Percentiles rank a stretch among this genome's conserved stretches.
phyloP scores from a whole-genome alignment of 805 yeast species.

The Wickerhamomyces tratensis region DNA sequence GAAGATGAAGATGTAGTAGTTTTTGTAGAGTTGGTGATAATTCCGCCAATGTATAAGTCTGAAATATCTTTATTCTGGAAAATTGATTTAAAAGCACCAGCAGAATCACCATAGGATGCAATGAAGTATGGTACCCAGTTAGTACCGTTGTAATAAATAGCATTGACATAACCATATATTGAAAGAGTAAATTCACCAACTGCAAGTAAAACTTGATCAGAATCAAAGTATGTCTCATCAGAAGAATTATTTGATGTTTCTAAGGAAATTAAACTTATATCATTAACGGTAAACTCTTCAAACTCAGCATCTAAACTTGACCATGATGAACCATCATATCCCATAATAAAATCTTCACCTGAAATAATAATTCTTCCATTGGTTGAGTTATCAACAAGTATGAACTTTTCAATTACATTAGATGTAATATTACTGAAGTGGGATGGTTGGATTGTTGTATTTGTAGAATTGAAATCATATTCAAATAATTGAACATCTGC shows the following conservation, averaged over 20 bases:
- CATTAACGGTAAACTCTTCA: slow-evolving; percentile 30
- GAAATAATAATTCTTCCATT: slow-evolving; percentile 31
- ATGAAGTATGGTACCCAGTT: slow-evolving; percentile 59
- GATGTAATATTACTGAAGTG: slow-evolving; percentile 10
- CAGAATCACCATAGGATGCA: slow-evolving; percentile 21
- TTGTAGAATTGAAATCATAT: slow-evolving; percentile 39
- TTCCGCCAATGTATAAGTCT: slow-evolving; percentile 18
- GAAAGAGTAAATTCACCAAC: slow-evolving; percentile 45
- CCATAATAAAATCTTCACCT: slow-evolving; percentile 27
- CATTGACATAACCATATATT: slow-evolving; percentile 44
- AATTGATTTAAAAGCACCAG: slow-evolving; percentile 18
- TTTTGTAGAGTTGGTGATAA: slow-evolving; percentile 8
- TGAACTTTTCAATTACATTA: slow-evolving; percentile 26
- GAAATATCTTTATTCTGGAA: slow-evolving; percentile 30
- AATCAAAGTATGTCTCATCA: slow-evolving; percentile 28
- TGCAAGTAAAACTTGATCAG: slow-evolving; percentile 39
- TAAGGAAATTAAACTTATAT: slow-evolving; percentile 33
- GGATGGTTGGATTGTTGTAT: slow-evolving; percentile 12
- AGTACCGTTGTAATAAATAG: slow-evolving; percentile 57
- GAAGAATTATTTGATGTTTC: slow-evolving; percentile 19
- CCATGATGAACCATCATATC: slow-evolving; percentile 42
- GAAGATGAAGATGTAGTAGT: slow-evolving; percentile 11
- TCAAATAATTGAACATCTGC: slow-evolving; percentile 33
- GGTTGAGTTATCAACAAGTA: slow-evolving; percentile 36
- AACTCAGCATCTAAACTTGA: slow-evolving; percentile 27